Evolutionary conservation across 139 green algal genomes (phyloP).

Genomic region (Cymbomonas tetramitiformis): DNA sequence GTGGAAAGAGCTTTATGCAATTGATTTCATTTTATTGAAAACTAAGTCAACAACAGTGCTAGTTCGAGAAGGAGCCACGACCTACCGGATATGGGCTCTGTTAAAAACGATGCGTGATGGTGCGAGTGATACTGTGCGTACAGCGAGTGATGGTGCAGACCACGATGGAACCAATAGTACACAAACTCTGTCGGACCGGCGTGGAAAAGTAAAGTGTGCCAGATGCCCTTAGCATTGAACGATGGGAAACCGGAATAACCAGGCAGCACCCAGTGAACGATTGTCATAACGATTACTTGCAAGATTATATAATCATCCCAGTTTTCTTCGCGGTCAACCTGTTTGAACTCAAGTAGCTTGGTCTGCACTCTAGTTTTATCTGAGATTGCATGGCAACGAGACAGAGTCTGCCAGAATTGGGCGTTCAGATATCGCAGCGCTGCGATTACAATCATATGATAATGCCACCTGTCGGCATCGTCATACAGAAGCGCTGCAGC

Average conservation of each 20-base stretch:
- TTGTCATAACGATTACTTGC: constrained; percentile 20
- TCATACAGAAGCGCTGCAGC: constrained; percentile 8
- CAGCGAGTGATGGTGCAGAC: constrained; percentile 35
- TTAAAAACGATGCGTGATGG: constrained; percentile 35
- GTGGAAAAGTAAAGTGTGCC: constrained; percentile 30
- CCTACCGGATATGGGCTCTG: constrained; percentile 35
- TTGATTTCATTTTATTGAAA: background rate
- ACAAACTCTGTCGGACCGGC: constrained; percentile 30
- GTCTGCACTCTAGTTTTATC: constrained; percentile 16
- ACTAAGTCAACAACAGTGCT: too few relatives aligned
- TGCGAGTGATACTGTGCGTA: constrained; percentile 36
- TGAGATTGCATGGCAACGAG: constrained; percentile 15
- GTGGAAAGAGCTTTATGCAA: too few relatives aligned
- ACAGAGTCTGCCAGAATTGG: constrained; percentile 24
- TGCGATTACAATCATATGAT: constrained; percentile 23
- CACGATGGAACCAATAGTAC: constrained; percentile 38
- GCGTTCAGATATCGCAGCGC: constrained; percentile 20
- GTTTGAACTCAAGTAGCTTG: constrained; percentile 28
- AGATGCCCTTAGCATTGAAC: constrained; percentile 10
- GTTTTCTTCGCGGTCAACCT: constrained; percentile 29
- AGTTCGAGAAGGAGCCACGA: too few relatives aligned
- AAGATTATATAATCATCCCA: constrained; percentile 43
- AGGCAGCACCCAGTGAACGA: constrained; percentile 17
- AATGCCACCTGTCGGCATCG: constrained; percentile 22
- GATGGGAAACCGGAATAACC: constrained; percentile 22